A percentile compares a stretch with the other conserved stretches of the same genome.
phyloP scores from a whole-genome alignment of 1,284 basidiomycete species.

The Volvariella surrecta region DNA sequence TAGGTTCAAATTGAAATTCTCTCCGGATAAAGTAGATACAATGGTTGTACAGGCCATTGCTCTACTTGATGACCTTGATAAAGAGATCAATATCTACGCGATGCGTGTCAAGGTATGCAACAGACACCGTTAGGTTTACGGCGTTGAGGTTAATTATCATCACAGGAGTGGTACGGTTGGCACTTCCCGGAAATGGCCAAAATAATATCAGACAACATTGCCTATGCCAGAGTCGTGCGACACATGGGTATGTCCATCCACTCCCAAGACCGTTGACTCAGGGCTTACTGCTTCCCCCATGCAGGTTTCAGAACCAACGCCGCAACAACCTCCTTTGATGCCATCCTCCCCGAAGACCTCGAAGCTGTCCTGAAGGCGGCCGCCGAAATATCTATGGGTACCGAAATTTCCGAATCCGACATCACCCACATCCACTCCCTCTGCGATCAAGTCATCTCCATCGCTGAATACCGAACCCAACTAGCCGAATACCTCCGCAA shows the following conservation, averaged over 20 bases:
- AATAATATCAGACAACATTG: conserved; percentile 94
- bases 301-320: conserved; percentile 92
- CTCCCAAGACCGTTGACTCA: not conserved
- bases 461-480: conserved; percentile 89
- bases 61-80: conserved; percentile 97
- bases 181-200: conserved; percentile 99
- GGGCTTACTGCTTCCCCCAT: conserved; percentile 7
- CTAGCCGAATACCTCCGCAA: conserved; percentile 94
- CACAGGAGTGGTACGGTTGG: conserved; percentile 99
- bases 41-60: conserved; percentile 99
- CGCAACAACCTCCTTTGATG: conserved; percentile 75
- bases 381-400: conserved; percentile 97
- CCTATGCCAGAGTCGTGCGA: conserved; percentile 90
- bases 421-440: conserved; percentile 92
- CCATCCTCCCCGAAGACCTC: conserved; percentile 91
- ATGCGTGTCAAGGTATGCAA: conserved; percentile 92
- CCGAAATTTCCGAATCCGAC: conserved; percentile 95
- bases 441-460: conserved; percentile 96
- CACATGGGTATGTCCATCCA: conserved; percentile 58
- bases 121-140: not conserved
- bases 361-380: conserved; percentile 89
- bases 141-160: not conserved
- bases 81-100: conserved; percentile 98
- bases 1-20: conserved; percentile 99
- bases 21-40: conserved; percentile 98